Percentiles rank a stretch among this genome's conserved stretches.
phyloP scores from a whole-genome alignment of 1,139 yeast genomes.

The Saccharomyces hybrid region DNA sequence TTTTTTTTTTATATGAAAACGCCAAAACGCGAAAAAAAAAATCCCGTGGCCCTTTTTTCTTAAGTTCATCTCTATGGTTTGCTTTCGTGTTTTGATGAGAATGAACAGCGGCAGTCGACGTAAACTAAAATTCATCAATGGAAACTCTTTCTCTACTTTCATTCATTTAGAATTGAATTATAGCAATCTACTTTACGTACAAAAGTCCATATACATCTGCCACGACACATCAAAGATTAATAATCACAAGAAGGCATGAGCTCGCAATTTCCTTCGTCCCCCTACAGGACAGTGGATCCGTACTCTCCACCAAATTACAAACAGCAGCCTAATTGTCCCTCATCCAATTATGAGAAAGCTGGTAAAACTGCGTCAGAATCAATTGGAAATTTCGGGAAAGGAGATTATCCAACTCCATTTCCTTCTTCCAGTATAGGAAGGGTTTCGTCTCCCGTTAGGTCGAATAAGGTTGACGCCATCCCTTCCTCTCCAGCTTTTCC shows the following conservation, averaged over 20 bases:
- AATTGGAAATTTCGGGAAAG: background rate
- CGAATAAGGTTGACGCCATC: background rate
- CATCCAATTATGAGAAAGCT: background rate
- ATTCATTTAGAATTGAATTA: background rate
- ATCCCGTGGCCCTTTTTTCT: background rate
- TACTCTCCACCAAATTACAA: background rate
- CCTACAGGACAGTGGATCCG: conserved; percentile 1
- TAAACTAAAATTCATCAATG: background rate
- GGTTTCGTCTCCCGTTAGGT: conserved; percentile 34
- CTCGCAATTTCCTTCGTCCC: conserved; percentile 7
- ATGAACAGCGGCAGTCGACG: background rate
- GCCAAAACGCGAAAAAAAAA: background rate
- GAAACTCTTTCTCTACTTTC: background rate
- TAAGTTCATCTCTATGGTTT: background rate
- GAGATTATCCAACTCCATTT: conserved; percentile 43
- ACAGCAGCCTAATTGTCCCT: conserved; percentile 1
- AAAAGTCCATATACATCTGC: background rate
- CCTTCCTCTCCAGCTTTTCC: conserved; percentile 13
- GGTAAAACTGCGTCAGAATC: background rate
- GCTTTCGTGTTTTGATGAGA: background rate
- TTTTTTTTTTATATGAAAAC: background rate
- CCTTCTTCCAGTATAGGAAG: conserved; percentile 48
- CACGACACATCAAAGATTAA: background rate
- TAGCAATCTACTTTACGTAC: background rate
- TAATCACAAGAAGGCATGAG: background rate